Base-by-base conservation (phyloP, 257 asterid species). In the Nicotiana noctiflora region DNA sequence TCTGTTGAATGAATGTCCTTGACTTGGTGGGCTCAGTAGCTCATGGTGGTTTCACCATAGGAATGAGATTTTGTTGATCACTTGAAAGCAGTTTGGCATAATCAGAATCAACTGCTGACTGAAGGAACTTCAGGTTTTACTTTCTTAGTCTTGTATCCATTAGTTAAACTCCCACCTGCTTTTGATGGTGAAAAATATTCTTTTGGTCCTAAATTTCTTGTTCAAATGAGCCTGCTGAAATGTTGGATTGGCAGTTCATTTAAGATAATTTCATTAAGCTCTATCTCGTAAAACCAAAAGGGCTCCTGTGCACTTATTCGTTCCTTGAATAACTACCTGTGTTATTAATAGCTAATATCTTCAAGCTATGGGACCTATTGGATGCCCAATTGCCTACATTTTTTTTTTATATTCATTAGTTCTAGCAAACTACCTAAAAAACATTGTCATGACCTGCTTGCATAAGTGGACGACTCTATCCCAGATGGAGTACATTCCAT, bases 121-220 rank as follows among this genome's bases (percentile, higher is more conserved):
- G 31, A 21, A 37, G 55, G n/a, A 29, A 37, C 55, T 67, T 67
- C 3, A 40, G 11, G 55, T 21, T 37, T 67, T 67, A 67, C 19
- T 67, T 67, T 67, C 76, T 67, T 37, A 67, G 75, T 67, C 55
- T 67, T 67, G 55, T 67, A 37, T 67, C 56, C 75, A 66, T 40
- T 67, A 67, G 53, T 67, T 67, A 29, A 25, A 67, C 53, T 66
- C 53, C 53, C 34, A n/a, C 53, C 53, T 67, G 53, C 31, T 67
- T 15, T 67, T 67, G 25, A 21, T 67, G 76, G 34, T 11, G 52
- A 27, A 67, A 66, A 67, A 67, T 67, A 67, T 34, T 8, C 76
- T 37, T 67, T n/a, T 40, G 55, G 11, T 37, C 51, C 56, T 37
- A 10, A 68, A 68, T 18, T n/a, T 34, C 44, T n/a, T n/a, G 37